Evolutionary conservation across 1,284 basidiomycete genomes (phyloP).

Genomic region (Microstroma glucosiphilum): DNA sequence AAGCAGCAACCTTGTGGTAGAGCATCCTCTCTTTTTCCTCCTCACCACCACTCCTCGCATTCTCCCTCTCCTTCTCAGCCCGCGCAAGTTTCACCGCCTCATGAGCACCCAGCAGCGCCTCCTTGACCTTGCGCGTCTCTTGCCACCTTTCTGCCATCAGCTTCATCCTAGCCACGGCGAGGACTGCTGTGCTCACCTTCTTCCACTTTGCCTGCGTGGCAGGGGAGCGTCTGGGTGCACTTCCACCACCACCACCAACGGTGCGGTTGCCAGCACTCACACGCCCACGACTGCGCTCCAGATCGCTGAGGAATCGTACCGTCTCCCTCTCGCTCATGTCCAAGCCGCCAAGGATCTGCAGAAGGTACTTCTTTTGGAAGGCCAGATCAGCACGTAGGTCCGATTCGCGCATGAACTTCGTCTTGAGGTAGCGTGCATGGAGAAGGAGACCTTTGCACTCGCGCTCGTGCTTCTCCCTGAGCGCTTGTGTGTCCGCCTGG

Average conservation of each 20-base stretch:
- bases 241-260: constrained; percentile 1
- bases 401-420: constrained; percentile 79
- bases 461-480: constrained; percentile 62
- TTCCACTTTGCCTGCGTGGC: neutral
- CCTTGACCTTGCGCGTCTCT: constrained; percentile 7
- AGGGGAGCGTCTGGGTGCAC: neutral
- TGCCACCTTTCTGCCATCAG: constrained; percentile 12
- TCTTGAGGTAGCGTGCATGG: constrained; percentile 85
- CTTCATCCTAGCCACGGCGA: constrained; percentile 5
- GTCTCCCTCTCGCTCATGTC: constrained; percentile 12
- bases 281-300: neutral
- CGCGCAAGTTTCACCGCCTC: neutral
- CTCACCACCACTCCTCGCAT: neutral
- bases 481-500: constrained; percentile 14
- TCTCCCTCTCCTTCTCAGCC: neutral
- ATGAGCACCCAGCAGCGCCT: constrained; percentile 8
- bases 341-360: constrained; percentile 13
- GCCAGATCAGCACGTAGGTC: constrained; percentile 70
- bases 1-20: too few species aligned
- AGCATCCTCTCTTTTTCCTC: too few species aligned
- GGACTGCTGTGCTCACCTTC: neutral
- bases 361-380: constrained; percentile 65
- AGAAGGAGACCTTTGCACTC: constrained; percentile 81
- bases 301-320: constrained; percentile 10
- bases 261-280: neutral